Percentiles rank a stretch among this genome's conserved stretches.
Evolutionary conservation across 2,329 filamentous ascomycete species (phyloP).

Genomic region (Bipolaris sorokiniana): DNA sequence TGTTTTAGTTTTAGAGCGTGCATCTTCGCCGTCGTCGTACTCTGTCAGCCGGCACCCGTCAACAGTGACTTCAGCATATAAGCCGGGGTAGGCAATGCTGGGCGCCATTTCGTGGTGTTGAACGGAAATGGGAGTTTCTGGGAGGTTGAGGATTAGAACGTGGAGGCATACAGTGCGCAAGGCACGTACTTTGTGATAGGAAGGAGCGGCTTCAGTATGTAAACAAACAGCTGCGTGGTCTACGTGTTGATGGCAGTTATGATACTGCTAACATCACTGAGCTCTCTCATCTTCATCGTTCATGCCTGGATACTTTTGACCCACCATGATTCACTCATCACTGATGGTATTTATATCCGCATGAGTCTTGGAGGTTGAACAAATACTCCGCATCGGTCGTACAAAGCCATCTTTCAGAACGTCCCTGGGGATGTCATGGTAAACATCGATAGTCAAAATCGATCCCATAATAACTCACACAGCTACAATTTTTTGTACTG

Average conservation of each 20-base stretch:
- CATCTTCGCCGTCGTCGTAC: conserved; percentile 11
- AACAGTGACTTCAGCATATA: conserved; percentile 19
- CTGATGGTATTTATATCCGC: too few relatives aligned
- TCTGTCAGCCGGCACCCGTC: conserved; percentile 11
- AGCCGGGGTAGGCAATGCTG: conserved; percentile 5
- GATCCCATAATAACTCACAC: too few relatives aligned
- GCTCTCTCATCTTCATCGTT: background rate
- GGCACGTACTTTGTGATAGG: background rate
- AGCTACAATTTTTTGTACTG: too few relatives aligned
- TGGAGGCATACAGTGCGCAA: background rate
- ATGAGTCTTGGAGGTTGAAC: too few relatives aligned
- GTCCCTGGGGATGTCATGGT: too few relatives aligned
- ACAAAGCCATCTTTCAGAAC: too few relatives aligned
- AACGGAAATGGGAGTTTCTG: background rate
- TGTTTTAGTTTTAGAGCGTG: background rate
- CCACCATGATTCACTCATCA: too few relatives aligned
- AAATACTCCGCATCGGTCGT: too few relatives aligned
- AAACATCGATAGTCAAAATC: too few relatives aligned
- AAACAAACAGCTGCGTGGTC: conserved; percentile 1
- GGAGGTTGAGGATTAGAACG: background rate
- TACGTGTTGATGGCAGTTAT: background rate
- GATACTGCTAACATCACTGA: background rate
- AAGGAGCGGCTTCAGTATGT: background rate
- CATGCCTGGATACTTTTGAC: background rate
- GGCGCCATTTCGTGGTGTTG: conserved; percentile 16